Base-by-base conservation (phyloP, 2,329 filamentous ascomycete species). In the Colletotrichum trifolii region DNA sequence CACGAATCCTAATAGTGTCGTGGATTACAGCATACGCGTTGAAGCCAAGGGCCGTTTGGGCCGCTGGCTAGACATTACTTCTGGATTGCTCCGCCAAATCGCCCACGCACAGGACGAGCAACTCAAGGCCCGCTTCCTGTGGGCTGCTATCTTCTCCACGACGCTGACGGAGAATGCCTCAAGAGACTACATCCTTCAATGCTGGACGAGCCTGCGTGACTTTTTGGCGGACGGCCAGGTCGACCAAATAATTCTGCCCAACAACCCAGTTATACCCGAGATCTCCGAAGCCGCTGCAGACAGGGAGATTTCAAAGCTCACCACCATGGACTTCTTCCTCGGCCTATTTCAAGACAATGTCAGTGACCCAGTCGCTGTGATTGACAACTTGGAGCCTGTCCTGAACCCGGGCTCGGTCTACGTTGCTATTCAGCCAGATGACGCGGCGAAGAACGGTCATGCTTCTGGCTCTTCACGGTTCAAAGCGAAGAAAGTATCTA, bases 241-340 rank as follows among this genome's bases (percentile, higher is more conserved):
- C 1, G 70, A 78, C 3, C 78, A 82, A 0, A 86, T 92, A 11
- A 81, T 84, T 39, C 81, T 98, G 0, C 87, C 90, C 4, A 98
- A 99, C 75, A 98, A 97, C 73, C 86, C 88, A 1, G 86, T 94
- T 17, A 97, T 99, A 89, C 88, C 93, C 0, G 92, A 96, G 67
- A 86, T 99, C 54, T 97, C 95, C 0, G 79, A 88, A 2, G 85
- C 86, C n/a, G 92, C 93, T 0, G 90, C 96, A 8, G 94, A 98
- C 68, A 89, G 93, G 59, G 95, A 99, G 74, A 91, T 97, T 34
- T 95, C 93, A 11, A 94, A 94, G 71, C 84, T 98, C 39, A 97
- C 93, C 12, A 98, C 95, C 0, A 96, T 97, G 87, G 95, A 97
- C 73, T 98, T 98, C 76, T 98, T 99, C 77, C 84, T 94, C 54